These are phyloP conservation scores for Pythium diclinum DNA, from an alignment of 352 stramenopile genomes.

Conservation along the genomic window DNA sequence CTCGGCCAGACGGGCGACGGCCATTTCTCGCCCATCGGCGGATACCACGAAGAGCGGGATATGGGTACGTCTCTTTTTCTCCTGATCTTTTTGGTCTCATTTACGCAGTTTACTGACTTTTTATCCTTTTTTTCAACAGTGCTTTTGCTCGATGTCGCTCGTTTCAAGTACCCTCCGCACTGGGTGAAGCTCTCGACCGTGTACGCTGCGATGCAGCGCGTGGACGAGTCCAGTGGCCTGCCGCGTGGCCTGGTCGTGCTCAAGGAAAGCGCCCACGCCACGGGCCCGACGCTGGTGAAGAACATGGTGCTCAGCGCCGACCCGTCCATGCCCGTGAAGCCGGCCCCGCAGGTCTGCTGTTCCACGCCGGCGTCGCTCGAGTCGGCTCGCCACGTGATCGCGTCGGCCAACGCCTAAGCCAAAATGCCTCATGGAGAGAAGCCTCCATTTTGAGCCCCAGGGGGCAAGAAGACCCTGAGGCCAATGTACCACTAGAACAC, in stretches of 20 bases:
- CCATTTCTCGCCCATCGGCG: slow-evolving; percentile 96
- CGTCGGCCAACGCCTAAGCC: slow-evolving; percentile 1
- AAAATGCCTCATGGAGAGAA: too few relatives aligned
- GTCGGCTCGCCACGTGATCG: slow-evolving; percentile 30
- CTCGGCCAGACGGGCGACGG: slow-evolving; percentile 94
- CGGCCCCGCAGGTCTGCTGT: slow-evolving; percentile 33
- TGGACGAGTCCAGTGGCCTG: slow-evolving; percentile 48
- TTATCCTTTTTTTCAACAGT: slow-evolving; percentile 43
- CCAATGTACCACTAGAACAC: neutral
- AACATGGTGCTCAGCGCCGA: slow-evolving; percentile 31
- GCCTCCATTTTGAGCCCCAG: neutral
- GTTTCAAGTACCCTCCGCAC: slow-evolving; percentile 95
- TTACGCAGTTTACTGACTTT: slow-evolving; percentile 1
- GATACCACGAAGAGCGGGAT: slow-evolving; percentile 90
- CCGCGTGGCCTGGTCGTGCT: slow-evolving; percentile 28
- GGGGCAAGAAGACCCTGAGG: neutral
- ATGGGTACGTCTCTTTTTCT: slow-evolving; percentile 36
- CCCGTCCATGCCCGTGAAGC: slow-evolving; percentile 31
- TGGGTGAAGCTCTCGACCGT: slow-evolving; percentile 63
- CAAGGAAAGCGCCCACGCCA: slow-evolving; percentile 23
- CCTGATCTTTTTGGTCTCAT: neutral
- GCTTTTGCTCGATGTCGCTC: slow-evolving; percentile 94
- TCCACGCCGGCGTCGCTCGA: slow-evolving; percentile 28
- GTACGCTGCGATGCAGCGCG: slow-evolving; percentile 47
- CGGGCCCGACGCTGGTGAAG: slow-evolving; percentile 34